Conservation (phyloP, 2,329 filamentous ascomycete genomes). For the Zelopaecilomyces penicillatus region DNA sequence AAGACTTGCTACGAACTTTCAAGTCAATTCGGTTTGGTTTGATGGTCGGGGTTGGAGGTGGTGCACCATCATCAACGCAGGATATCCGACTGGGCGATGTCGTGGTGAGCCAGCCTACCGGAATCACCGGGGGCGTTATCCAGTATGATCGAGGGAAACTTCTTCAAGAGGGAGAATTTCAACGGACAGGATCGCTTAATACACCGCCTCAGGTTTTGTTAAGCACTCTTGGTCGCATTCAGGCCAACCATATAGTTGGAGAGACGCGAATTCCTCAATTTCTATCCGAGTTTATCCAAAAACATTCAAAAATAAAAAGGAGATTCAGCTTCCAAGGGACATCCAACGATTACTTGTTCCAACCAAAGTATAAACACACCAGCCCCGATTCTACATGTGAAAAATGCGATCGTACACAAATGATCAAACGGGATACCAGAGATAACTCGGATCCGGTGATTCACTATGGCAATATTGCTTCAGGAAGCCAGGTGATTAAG, state of each 20-base stretch:
- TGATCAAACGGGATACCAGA: constrained; percentile 2
- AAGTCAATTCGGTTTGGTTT: constrained; percentile 13
- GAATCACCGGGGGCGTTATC: constrained; percentile 10
- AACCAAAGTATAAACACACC: constrained; percentile 3
- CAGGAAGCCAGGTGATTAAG: constrained; percentile 15
- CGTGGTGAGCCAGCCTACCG: constrained; percentile 16
- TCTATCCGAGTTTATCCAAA: constrained; percentile 1
- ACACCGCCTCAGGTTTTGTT: constrained; percentile 9
- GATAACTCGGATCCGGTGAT: constrained; percentile 7
- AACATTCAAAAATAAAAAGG: constrained; percentile 5
- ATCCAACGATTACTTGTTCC: constrained; percentile 12
- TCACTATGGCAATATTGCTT: constrained; percentile 17
- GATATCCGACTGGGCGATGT: constrained; percentile 21
- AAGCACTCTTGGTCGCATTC: constrained; percentile 6
- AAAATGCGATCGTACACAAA: neutral
- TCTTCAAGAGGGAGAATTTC: neutral
- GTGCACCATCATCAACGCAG: constrained; percentile 1
- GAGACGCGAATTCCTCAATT: neutral
- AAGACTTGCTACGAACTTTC: constrained; percentile 9
- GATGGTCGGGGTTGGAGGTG: constrained; percentile 35
- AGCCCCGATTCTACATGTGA: constrained; percentile 5
- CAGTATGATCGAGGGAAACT: constrained; percentile 19
- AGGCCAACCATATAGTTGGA: constrained; percentile 9
- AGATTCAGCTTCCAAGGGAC: constrained; percentile 10
- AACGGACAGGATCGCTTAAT: constrained; percentile 8